Base-by-base conservation (phyloP, 2,329 filamentous ascomycete species). In the Triangularia verruculosa region DNA sequence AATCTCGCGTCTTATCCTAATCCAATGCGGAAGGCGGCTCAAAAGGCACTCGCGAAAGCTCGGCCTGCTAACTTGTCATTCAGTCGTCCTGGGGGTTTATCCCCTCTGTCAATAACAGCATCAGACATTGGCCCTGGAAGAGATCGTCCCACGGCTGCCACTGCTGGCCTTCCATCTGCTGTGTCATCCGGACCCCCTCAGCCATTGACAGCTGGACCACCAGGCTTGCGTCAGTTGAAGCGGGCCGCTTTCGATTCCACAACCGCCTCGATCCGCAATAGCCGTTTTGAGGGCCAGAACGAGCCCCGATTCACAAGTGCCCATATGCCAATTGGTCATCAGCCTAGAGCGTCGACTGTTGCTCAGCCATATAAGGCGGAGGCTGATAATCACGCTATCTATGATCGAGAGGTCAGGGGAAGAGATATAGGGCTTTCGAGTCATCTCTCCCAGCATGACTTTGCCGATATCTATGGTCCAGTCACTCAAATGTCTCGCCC, bases 1-100 rank as follows among this genome's bases (percentile, higher is more conserved):
- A 85, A 81, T 67, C 71, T 86, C 67, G 83, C 83, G 15, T 85
- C 83, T 1, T 86, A 85, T 67, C 76, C 79, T 4, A 86, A 86
- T 67, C 83, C 82, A 7, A 80, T 77, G 70, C 83, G 84, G 71
- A 80, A 80, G 72, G 75, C 73, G 51, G 83, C 83, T 63, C 81
- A 80, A 72, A 80, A 76, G 67, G 74, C 77, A 17, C 78, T 85
- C 51, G 66, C 69, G 60, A 68, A 66, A 64, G 64, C 67, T 63
- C 56, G 66, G 59, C 62, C 60, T 51, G 61, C 60, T 30, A 68
- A 70, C 51, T 20, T 63, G 55, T 62, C 32, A 34, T 58, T 62
- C 61, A 71, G 57, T 58, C 66, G 62, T 12, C 66, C 66, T 7
- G 61, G 64, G 34, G 67, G 64, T 20, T 57, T 68, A 2, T 64